Evolutionary conservation across 2,329 filamentous ascomycete genomes (phyloP), one percentile per base, ranked within the genome.

Genomic region (Atkinsonella hypoxylon): DNA sequence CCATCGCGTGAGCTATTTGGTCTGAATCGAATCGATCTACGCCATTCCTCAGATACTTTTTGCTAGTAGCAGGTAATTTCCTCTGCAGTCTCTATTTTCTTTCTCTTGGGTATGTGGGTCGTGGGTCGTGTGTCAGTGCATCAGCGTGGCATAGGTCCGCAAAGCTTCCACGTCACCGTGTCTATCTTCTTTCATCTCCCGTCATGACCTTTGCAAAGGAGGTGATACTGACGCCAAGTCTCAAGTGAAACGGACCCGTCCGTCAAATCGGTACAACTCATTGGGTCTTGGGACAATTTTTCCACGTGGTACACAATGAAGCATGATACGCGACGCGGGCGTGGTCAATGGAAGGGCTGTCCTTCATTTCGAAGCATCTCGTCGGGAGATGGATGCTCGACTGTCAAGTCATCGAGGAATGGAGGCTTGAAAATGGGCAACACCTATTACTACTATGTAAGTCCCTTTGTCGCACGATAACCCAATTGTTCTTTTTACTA

Each of bases 211-310:
- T n/a, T 13, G 8, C n/a, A 20, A 18, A 20, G 26, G n/a, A 34
- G 26, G 13, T 5, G 54, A 36, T 53, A 55, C 60, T 62, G 54
- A 59, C 56, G 41, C 47, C 39, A 48, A 34, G 44, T 54, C 59
- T 58, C 51, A 63, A 84, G 81, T 62, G 74, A 78, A 69, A 82
- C 81, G 50, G 66, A 76, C 58, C 75, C 77, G 56, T 75, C 78
- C 48, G 76, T 82, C 55, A 75, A 76, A 55, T 84, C 83, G 43
- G 87, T 96, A 57, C 82, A 87, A 62, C 77, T 96, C 44, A 76
- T 93, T 59, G 91, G 91, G 55, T 95, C 89, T 56, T 97, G 91
- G 91, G 90, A 96, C 71, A 95, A 95, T 71, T 96, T 96, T 69
- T 74, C 77, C 54, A 81, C 78, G 62, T 73, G 81, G 47, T 91